phyloP scores from a whole-genome alignment of 108 stramenopile species.

The Skeletonema grethae region DNA sequence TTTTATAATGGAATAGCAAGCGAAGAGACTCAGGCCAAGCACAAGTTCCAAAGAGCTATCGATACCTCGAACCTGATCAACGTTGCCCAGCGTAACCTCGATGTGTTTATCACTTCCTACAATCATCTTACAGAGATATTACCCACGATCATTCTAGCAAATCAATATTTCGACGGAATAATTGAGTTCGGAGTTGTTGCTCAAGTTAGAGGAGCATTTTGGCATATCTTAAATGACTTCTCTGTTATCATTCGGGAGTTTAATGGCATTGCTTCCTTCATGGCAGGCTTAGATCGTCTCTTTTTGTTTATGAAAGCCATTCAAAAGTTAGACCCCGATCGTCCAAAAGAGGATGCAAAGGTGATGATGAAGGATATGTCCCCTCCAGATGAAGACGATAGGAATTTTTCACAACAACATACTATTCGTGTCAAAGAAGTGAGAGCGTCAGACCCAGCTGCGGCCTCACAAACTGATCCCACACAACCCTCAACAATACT shows the following conservation, averaged over 20 bases:
- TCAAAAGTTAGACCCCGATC: conserved; percentile 30
- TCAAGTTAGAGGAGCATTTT: conserved; percentile 64
- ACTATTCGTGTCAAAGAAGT: conserved; percentile 2
- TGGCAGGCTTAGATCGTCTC: conserved; percentile 68
- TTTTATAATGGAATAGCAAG: conserved; percentile 67
- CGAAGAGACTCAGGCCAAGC: conserved; percentile 53
- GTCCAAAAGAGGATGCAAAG: conserved; percentile 14
- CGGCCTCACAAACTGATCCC: background rate
- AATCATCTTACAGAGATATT: conserved; percentile 60
- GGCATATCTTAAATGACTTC: conserved; percentile 90
- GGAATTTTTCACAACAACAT: background rate
- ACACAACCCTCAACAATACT: conserved; percentile 22
- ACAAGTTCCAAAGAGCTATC: conserved; percentile 52
- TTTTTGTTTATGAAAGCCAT: conserved; percentile 60
- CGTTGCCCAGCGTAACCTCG: conserved; percentile 60
- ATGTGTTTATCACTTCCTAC: conserved; percentile 73
- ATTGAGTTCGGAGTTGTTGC: conserved; percentile 64
- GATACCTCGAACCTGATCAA: conserved; percentile 63
- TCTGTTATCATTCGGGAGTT: conserved; percentile 71
- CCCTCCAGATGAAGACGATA: background rate
- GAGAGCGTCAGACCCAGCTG: conserved; percentile 19
- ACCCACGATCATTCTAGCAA: conserved; percentile 69
- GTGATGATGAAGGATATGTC: conserved; percentile 14
- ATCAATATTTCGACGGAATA: conserved; percentile 63
- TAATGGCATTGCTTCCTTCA: conserved; percentile 57